Evolutionary conservation across 1,284 basidiomycete genomes (phyloP).

Genomic region (Papiliotrema laurentii): DNA sequence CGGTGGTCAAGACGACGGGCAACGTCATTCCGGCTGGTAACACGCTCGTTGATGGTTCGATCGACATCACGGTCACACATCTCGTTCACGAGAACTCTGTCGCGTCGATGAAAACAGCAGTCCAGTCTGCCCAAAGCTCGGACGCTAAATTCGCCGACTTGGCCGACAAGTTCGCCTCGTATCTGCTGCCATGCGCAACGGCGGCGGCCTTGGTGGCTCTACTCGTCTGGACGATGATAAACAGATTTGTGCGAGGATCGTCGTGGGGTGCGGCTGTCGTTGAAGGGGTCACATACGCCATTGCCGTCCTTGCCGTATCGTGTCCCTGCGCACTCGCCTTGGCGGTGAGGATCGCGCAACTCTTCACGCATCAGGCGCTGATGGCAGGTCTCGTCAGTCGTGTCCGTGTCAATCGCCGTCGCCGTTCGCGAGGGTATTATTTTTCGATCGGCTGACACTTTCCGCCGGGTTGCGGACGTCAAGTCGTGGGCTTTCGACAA

Average conservation of each 20-base stretch:
- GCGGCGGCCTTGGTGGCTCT: constrained; percentile 33
- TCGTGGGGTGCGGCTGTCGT: constrained; percentile 35
- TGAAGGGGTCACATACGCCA: constrained; percentile 47
- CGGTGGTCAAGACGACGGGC: constrained; percentile 47
- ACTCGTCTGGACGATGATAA: constrained; percentile 48
- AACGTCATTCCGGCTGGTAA: constrained; percentile 50
- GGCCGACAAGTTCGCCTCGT: constrained; percentile 18
- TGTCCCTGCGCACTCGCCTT: constrained; percentile 51
- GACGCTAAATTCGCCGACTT: constrained; percentile 13
- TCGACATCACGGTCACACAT: constrained; percentile 48
- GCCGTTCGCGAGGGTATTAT: constrained; percentile 13
- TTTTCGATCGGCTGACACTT: constrained; percentile 24
- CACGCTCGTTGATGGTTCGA: constrained; percentile 42
- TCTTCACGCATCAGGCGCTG: background rate
- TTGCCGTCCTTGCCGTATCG: constrained; percentile 51
- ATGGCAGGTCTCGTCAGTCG: constrained; percentile 21
- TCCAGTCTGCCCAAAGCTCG: constrained; percentile 28
- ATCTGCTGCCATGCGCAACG: constrained; percentile 13
- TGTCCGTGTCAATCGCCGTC: constrained; percentile 10
- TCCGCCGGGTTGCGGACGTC: constrained; percentile 40
- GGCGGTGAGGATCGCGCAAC: constrained; percentile 5
- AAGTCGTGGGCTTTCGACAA: constrained; percentile 52
- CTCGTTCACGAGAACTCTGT: constrained; percentile 52
- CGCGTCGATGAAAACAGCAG: constrained; percentile 48
- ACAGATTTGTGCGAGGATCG: constrained; percentile 36